Conservation (phyloP, 257 asterid species). For the Solanum megistacrolobum region DNA sequence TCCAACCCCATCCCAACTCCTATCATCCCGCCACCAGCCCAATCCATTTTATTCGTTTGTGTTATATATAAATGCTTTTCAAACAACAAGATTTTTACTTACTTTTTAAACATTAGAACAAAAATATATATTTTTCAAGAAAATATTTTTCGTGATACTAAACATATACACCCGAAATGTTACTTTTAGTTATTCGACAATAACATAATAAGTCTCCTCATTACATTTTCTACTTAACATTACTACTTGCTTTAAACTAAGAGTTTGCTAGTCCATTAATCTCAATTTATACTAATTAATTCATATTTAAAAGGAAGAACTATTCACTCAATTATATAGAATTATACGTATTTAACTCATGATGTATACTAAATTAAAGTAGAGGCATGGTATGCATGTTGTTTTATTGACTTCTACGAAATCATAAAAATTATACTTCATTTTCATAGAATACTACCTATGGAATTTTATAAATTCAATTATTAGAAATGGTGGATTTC, state of each 20-base stretch:
- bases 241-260: not conserved
- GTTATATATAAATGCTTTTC: not conserved
- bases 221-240: not conserved
- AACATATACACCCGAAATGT: too few relatives aligned
- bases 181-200: not conserved
- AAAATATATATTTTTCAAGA: too few relatives aligned
- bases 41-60: not conserved
- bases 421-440: not conserved
- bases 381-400: not conserved
- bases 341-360: not conserved
- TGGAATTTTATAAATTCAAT: not conserved
- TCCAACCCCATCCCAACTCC: not conserved
- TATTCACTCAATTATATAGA: not conserved
- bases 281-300: not conserved
- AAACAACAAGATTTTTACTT: not conserved
- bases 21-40: not conserved
- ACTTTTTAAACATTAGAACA: not conserved
- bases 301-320: not conserved
- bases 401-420: not conserved
- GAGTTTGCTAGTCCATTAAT: not conserved
- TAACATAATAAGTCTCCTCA: not conserved
- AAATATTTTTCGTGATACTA: too few relatives aligned
- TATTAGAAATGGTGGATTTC: not conserved
- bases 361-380: not conserved
- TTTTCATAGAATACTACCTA: not conserved